Evolutionary conservation across 1,284 basidiomycete genomes (phyloP).

Genomic region (Cystobasidiaceae sp.): DNA sequence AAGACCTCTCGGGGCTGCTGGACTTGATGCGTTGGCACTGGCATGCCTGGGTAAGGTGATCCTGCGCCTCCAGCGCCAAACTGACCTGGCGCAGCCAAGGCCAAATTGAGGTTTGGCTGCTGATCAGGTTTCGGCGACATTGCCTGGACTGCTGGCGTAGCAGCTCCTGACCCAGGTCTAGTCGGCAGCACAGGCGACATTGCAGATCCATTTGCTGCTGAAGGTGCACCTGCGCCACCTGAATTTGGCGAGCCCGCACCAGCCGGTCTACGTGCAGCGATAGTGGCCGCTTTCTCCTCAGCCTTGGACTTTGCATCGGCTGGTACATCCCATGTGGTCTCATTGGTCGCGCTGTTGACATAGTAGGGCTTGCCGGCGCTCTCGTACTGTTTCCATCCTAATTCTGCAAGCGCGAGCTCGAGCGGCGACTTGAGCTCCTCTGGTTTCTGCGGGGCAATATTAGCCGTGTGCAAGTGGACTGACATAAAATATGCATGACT

Average conservation of each 20-base stretch:
- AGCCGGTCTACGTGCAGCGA: conserved; percentile 28
- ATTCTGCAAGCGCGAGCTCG: conserved; percentile 40
- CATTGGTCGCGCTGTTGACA: conserved; percentile 55
- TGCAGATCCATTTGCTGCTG: not conserved
- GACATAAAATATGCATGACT: not conserved
- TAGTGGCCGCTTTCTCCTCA: conserved; percentile 52
- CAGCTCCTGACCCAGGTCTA: conserved; percentile 5
- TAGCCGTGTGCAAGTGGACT: not conserved
- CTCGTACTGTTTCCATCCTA: conserved; percentile 42
- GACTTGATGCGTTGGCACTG: conserved; percentile 14
- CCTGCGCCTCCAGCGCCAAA: conserved; percentile 25
- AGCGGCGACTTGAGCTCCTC: conserved; percentile 41
- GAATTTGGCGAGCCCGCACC: conserved; percentile 15
- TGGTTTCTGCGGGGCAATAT: conserved; percentile 41
- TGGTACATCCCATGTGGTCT: conserved; percentile 95
- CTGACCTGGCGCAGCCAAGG: conserved; percentile 38
- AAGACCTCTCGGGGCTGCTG: conserved; percentile 26
- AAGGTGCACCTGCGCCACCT: not conserved
- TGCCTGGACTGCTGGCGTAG: conserved; percentile 13
- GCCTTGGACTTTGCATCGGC: conserved; percentile 73
- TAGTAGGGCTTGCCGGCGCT: conserved; percentile 42
- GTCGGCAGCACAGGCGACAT: conserved; percentile 18
- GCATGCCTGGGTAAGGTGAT: conserved; percentile 12
- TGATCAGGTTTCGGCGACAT: conserved; percentile 4
- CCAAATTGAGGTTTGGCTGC: conserved; percentile 1